Evolutionary conservation across 2,329 filamentous ascomycete genomes (phyloP).

Genomic region (Colletotrichum cordylinicola): DNA sequence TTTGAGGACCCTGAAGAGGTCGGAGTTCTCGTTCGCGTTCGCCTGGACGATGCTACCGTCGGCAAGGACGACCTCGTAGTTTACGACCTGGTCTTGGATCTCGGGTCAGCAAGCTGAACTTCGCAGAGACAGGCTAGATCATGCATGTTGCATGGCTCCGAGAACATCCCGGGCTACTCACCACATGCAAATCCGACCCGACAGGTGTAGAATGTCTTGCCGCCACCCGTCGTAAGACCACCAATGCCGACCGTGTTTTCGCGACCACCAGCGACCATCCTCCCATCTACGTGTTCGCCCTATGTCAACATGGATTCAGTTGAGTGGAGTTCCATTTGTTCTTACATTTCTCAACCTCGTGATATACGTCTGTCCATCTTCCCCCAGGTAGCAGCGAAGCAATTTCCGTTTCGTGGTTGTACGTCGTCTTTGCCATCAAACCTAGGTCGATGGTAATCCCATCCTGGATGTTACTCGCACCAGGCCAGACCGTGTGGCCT

Average conservation of each 20-base stretch:
- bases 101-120: neutral
- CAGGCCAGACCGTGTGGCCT: neutral
- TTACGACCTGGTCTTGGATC: neutral
- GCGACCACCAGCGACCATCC: neutral
- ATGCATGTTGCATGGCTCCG: too few species aligned
- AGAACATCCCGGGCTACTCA: neutral
- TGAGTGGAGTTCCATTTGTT: neutral
- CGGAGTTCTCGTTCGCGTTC: constrained; percentile 33
- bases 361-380: neutral
- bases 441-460: constrained; percentile 46
- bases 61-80: constrained; percentile 36
- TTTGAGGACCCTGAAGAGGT: constrained; percentile 49
- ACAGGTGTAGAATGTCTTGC: constrained; percentile 24
- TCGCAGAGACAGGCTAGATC: too few species aligned
- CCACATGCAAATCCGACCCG: constrained; percentile 26
- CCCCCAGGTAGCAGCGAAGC: neutral
- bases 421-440: neutral
- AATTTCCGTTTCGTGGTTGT: neutral
- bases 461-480: constrained; percentile 42
- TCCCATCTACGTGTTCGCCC: neutral
- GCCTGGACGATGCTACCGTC: constrained; percentile 45
- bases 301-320: neutral
- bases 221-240: constrained; percentile 32
- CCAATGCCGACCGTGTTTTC: constrained; percentile 30
- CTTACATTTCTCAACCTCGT: neutral